Conservation (phyloP, 164 flowering plant species). For the Aristolochia californica region DNA sequence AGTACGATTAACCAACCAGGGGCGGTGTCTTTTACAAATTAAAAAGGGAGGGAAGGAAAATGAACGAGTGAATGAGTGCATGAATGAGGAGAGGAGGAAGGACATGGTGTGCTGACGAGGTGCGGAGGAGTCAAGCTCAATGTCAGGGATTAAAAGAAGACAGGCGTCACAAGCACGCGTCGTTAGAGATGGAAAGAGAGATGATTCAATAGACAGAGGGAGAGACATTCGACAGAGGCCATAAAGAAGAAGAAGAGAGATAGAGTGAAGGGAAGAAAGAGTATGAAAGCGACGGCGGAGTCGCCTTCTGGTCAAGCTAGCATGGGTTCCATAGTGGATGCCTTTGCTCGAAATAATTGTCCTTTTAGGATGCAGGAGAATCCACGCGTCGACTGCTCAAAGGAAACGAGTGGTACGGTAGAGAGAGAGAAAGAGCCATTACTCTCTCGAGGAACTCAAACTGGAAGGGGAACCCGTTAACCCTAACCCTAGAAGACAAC, state of each 20-base stretch:
- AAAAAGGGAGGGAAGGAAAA: not conserved
- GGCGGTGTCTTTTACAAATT: not conserved
- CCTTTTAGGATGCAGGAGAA: not conserved
- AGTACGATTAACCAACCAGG: not conserved
- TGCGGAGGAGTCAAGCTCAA: not conserved
- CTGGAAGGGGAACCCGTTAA: not conserved
- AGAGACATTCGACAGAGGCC: not conserved
- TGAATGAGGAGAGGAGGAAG: too few species aligned
- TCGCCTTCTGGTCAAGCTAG: constrained; percentile 1
- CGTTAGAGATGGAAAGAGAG: not conserved
- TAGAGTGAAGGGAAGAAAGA: not conserved
- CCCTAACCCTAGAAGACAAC: constrained; percentile 3
- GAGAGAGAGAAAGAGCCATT: too few species aligned
- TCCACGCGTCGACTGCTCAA: too few species aligned
- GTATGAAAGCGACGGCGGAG: constrained; percentile 2
- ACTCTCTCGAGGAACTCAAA: not conserved
- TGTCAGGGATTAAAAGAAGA: not conserved
- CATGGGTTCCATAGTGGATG: not conserved
- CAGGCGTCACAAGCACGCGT: constrained; percentile 5
- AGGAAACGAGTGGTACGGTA: too few species aligned
- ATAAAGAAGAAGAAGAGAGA: not conserved
- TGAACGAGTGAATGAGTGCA: not conserved
- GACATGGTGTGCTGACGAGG: not conserved
- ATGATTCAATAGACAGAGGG: not conserved
- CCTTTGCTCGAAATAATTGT: constrained; percentile 1